phyloP scores from a whole-genome alignment of 2,329 filamentous ascomycete species.

The Cryphonectria radicalis region DNA sequence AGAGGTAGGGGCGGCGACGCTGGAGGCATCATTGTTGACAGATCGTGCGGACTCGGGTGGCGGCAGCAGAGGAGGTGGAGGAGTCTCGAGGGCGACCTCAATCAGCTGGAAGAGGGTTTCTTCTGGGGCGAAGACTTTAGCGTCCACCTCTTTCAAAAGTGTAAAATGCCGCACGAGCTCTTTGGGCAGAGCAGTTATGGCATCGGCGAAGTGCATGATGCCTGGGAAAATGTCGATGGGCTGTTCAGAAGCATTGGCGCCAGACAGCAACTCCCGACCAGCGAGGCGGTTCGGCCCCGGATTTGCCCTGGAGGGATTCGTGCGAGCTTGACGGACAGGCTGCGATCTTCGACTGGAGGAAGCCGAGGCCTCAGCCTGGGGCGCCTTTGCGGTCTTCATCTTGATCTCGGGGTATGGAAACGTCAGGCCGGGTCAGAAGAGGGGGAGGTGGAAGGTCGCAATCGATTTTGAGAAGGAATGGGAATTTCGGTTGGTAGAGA shows the following conservation, averaged over 20 bases:
- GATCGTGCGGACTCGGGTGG: conserved; percentile 43
- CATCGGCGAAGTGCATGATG: conserved; percentile 81
- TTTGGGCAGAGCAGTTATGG: conserved; percentile 88
- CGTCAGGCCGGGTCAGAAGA: conserved; percentile 9
- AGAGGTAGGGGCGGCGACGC: conserved; percentile 47
- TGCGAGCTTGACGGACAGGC: conserved; percentile 67
- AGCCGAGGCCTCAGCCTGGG: conserved; percentile 44
- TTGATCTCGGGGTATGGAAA: conserved; percentile 32
- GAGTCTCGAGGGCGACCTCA: conserved; percentile 59
- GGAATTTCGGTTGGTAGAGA: conserved; percentile 16
- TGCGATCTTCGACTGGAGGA: conserved; percentile 63
- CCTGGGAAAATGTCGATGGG: conserved; percentile 70
- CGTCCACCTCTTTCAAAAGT: conserved; percentile 94
- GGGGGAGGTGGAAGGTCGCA: conserved; percentile 12
- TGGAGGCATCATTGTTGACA: conserved; percentile 50
- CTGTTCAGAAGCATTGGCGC: conserved; percentile 53
- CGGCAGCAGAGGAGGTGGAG: conserved; percentile 41
- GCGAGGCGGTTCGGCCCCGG: conserved; percentile 50
- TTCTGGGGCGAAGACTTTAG: conserved; percentile 90
- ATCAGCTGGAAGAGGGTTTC: conserved; percentile 79
- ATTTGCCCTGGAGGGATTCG: conserved; percentile 63
- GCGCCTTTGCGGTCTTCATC: conserved; percentile 62
- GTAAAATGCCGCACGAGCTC: conserved; percentile 97
- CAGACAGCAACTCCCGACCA: conserved; percentile 51
- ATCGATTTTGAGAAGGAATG: conserved; percentile 13